phyloP scores from a whole-genome alignment of 176 grass and related monocot genomes.

The Neostapfia colusana region DNA sequence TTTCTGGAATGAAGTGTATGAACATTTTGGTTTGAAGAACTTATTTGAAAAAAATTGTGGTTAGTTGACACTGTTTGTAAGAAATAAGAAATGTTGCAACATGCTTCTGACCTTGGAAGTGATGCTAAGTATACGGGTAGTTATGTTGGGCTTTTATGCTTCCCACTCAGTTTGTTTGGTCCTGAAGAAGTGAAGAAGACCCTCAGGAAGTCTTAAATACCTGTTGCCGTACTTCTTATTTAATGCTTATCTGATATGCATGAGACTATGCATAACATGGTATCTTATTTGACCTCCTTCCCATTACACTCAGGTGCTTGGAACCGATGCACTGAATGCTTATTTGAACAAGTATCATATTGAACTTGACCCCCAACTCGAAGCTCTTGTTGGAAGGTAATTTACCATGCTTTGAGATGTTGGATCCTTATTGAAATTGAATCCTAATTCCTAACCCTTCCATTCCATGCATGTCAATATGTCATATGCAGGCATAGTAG shows the following conservation, averaged over 20 bases:
- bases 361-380: slow-evolving; percentile 92
- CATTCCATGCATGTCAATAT: slow-evolving; percentile 4
- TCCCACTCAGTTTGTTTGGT: background rate
- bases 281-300: slow-evolving; percentile 4
- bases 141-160: background rate
- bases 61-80: background rate
- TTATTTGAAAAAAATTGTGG: background rate
- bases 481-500: slow-evolving; percentile 72
- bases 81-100: background rate
- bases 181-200: background rate
- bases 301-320: slow-evolving; percentile 70
- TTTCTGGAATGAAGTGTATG: slow-evolving; percentile 5
- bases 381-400: slow-evolving; percentile 96
- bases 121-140: background rate
- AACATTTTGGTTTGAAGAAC: background rate
- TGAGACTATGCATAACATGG: background rate
- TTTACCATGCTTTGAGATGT: slow-evolving; percentile 6
- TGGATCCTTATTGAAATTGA: background rate
- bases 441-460: slow-evolving; percentile 36
- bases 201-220: slow-evolving; percentile 6
- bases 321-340: slow-evolving; percentile 79
- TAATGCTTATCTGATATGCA: background rate
- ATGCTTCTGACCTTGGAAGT: background rate
- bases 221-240: slow-evolving; percentile 5
- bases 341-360: slow-evolving; percentile 91